Percentiles rank a stretch among this genome's conserved stretches.
phyloP scores from a whole-genome alignment of 805 yeast genomes.

The Candida insectalens region DNA sequence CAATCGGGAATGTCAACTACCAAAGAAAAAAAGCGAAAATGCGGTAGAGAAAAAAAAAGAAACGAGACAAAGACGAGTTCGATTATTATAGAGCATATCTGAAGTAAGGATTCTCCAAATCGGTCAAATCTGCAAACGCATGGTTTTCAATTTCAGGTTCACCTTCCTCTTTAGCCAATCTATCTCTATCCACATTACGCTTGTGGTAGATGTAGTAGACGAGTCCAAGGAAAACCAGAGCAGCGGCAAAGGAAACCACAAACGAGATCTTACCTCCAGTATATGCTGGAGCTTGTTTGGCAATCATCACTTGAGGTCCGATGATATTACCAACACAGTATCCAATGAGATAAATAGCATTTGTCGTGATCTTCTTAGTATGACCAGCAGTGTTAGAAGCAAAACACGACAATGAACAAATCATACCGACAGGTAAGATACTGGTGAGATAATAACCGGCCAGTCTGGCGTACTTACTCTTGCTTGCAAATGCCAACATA shows the following conservation, averaged over 20 bases:
- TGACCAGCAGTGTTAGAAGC: constrained; percentile 58
- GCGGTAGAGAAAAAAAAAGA: no score
- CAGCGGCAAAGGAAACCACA: constrained; percentile 22
- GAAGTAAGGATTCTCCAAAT: constrained; percentile 11
- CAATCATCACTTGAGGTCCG: constrained; percentile 65
- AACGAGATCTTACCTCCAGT: constrained; percentile 40
- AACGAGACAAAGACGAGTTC: no score
- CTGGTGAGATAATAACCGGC: constrained; percentile 16
- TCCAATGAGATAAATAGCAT: constrained; percentile 50
- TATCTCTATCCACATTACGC: constrained; percentile 4
- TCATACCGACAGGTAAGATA: constrained; percentile 20
- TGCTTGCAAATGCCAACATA: constrained; percentile 1
- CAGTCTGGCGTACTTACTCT: constrained; percentile 8
- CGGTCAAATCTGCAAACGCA: constrained; percentile 15
- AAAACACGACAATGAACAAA: constrained; percentile 23
- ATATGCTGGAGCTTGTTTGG: constrained; percentile 50
- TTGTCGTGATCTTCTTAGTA: constrained; percentile 56
- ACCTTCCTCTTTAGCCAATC: constrained; percentile 2
- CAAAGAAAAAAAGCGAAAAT: no score
- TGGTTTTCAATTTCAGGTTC: constrained; percentile 7
- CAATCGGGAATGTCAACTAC: no score
- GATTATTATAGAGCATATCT: constrained; percentile 11
- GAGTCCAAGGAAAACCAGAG: constrained; percentile 12
- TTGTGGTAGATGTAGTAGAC: constrained; percentile 10
- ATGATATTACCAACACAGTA: constrained; percentile 61